These are phyloP conservation scores for Neofusicoccum sp. DNA, from an alignment of 2,329 filamentous ascomycete genomes.

Conservation along the genomic window DNA sequence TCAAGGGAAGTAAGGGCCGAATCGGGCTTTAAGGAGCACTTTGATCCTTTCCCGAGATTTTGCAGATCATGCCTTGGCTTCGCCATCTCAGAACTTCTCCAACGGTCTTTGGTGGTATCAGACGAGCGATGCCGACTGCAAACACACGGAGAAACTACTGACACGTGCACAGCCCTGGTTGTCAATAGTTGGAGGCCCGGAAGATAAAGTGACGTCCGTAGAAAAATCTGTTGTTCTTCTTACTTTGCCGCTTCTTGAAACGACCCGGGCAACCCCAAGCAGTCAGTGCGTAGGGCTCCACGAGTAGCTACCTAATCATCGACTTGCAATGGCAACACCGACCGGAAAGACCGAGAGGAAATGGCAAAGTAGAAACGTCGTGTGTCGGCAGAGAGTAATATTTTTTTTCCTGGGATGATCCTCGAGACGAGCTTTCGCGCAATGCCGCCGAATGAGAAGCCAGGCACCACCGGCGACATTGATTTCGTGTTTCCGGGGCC, in stretches of 20 bases:
- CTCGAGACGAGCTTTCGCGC: too few relatives aligned
- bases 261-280: not conserved
- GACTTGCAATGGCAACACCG: too few relatives aligned
- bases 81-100: not conserved
- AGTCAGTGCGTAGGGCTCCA: not conserved
- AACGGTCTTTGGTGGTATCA: too few relatives aligned
- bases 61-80: not conserved
- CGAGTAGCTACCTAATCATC: not conserved
- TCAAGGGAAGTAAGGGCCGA: not conserved
- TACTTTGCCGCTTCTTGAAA: slow-evolving; percentile 1
- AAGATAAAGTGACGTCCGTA: not conserved
- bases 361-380: not conserved
- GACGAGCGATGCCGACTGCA: not conserved
- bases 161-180: not conserved
- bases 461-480: too few relatives aligned
- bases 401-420: too few relatives aligned
- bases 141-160: not conserved
- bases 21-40: not conserved
- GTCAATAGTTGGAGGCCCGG: too few relatives aligned
- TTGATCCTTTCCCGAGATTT: not conserved
- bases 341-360: not conserved
- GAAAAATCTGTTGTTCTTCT: not conserved
- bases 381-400: too few relatives aligned
- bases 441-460: too few relatives aligned
- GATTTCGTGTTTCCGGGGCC: not conserved